phyloP scores from a whole-genome alignment of 768 basidiomycete genomes.

The Tulasnella calospora region DNA sequence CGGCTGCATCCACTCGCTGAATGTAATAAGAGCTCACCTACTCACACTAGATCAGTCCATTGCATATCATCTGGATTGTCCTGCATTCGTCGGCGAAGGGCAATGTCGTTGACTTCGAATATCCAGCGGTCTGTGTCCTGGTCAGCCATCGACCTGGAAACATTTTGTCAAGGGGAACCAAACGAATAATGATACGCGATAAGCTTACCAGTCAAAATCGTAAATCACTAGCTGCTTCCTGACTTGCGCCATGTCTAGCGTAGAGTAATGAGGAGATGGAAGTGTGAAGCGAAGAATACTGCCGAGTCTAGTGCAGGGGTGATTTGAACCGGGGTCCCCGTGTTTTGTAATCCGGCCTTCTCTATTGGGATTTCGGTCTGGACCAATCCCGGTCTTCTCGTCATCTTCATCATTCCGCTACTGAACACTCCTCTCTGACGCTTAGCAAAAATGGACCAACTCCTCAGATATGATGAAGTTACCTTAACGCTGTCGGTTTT shows the following conservation, averaged over 20 bases:
- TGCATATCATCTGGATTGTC: conserved; percentile 51
- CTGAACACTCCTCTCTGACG: not conserved
- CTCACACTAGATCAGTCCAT: conserved; percentile 95
- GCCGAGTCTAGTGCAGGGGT: not conserved
- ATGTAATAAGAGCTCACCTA: conserved; percentile 52
- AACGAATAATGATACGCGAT: not conserved
- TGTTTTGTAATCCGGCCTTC: not conserved
- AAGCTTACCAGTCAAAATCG: conserved; percentile 88
- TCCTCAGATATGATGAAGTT: conserved; percentile 23
- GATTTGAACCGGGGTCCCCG: not conserved
- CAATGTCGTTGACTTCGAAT: conserved; percentile 79
- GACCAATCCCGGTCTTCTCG: too few relatives aligned
- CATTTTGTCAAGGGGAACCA: not conserved
- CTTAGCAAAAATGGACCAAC: not conserved
- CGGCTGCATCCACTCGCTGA: conserved; percentile 49
- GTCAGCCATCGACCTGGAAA: conserved; percentile 75
- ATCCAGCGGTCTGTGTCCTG: conserved; percentile 96
- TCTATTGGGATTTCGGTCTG: not conserved
- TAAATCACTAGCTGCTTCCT: conserved; percentile 74
- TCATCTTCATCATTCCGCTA: not conserved
- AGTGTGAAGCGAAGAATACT: not conserved
- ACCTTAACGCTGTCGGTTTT: conserved; percentile 10
- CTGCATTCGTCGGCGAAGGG: conserved; percentile 78
- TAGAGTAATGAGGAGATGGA: not conserved
- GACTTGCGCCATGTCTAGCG: conserved; percentile 24